Evolutionary conservation across 1,139 yeast species (phyloP), one percentile per base, ranked within the genome.

Genomic region (Ogataea hybrid): DNA sequence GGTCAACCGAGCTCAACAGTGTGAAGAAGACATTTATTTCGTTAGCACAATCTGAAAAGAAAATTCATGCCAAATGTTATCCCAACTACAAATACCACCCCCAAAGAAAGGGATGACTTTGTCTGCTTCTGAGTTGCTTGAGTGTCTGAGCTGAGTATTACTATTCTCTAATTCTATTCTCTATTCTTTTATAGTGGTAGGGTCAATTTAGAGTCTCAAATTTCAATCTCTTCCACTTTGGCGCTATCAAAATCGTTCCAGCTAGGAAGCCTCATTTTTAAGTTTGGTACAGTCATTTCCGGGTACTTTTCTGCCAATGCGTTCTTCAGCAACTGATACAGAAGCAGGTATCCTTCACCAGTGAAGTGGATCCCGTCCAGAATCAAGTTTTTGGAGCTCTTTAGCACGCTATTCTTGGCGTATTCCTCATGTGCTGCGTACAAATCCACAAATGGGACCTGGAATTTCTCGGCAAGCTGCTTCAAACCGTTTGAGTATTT

Each of bases 351-450:
- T 0, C 81, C 87, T n/a, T 62, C 57, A 0, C 81, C 78, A 2
- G 77, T 70, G 57, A 72, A 82, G 59, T 87, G 96, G 32, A 87
- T 63, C 0, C 95, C 95, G 35, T 61, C 65, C 6, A 42, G 12
- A 25, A 48, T 40, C 25, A 54, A 41, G 6, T 43, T 28, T 25
- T 39, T 39, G 10, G 46, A 16, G 6, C 51, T 48, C 12, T 28
- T 37, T 3, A 12, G 25, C 4, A 37, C 41, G 16, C 41, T 37
- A 12, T 35, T 14, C 18, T 39, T 41, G 28, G 46, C 43, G 30
- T 41, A 47, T 14, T 49, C 28, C 9, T 44, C 47, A 48, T 82
- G 75, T 0, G 67, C 69, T 6, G 61, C 51, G 69, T 77, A 77
- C 28, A 84, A 61, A 51, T 84, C 76, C 2, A 84, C 68, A 50